A percentile compares a stretch with the other conserved stretches of the same genome.
These are phyloP conservation scores for Suhomyces emberorum DNA, from an alignment of 805 yeast genomes.

Conservation along the genomic window DNA sequence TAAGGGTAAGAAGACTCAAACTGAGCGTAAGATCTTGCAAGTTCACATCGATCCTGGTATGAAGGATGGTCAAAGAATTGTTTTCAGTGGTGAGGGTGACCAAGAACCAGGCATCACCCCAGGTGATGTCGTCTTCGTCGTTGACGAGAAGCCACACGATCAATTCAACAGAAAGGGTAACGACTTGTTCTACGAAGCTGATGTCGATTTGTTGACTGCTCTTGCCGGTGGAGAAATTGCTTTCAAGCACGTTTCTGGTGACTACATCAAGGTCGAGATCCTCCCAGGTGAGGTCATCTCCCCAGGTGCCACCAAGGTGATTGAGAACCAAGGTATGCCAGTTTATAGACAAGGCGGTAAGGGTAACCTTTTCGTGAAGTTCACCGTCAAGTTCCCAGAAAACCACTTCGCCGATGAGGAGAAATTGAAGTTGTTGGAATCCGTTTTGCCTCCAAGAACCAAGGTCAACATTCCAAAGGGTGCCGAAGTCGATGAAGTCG, in stretches of 20 bases:
- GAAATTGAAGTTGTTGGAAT: conserved; percentile 67
- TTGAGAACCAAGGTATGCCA: conserved; percentile 98
- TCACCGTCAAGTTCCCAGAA: conserved; percentile 85
- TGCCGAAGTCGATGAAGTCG: conserved; percentile 79
- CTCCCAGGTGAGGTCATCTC: conserved; percentile 90
- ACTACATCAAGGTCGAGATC: conserved; percentile 76
- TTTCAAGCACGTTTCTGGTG: conserved; percentile 88
- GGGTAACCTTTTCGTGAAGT: conserved; percentile 85
- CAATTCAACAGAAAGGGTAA: conserved; percentile 83
- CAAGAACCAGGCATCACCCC: conserved; percentile 93
- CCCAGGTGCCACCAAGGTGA: conserved; percentile 77
- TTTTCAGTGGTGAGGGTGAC: conserved; percentile 94
- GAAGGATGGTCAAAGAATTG: conserved; percentile 89
- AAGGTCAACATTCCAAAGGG: conserved; percentile 59
- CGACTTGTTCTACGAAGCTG: conserved; percentile 80
- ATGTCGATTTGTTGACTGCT: conserved; percentile 89
- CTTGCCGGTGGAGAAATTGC: conserved; percentile 93
- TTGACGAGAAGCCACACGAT: conserved; percentile 86
- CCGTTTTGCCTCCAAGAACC: conserved; percentile 75
- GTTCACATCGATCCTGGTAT: conserved; percentile 97
- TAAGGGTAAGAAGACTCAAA: conserved; percentile 80
- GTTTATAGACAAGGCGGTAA: conserved; percentile 79
- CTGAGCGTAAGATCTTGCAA: conserved; percentile 89
- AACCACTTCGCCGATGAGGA: conserved; percentile 72
- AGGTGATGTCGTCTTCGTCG: conserved; percentile 92